phyloP scores from a whole-genome alignment of 345 rosid species.

The Murraya koenigii region DNA sequence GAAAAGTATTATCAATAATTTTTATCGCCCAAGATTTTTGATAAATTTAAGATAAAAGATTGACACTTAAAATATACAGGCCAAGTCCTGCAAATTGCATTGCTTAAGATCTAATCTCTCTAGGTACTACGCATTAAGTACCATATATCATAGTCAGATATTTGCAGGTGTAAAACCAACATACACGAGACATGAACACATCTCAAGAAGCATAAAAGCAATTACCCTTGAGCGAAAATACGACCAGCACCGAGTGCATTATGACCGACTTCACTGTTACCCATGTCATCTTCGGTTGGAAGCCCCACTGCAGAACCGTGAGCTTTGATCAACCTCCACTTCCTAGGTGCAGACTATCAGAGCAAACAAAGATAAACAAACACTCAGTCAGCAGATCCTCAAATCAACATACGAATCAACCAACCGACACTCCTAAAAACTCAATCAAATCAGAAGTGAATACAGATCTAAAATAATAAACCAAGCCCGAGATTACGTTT shows the following conservation, averaged over 20 bases:
- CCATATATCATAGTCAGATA: not conserved
- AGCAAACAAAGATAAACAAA: not conserved
- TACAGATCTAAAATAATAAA: too few relatives aligned
- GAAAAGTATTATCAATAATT: not conserved
- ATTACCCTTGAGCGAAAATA: constrained; percentile 82
- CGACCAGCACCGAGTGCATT: constrained; percentile 99
- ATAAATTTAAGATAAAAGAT: not conserved
- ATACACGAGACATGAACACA: not conserved
- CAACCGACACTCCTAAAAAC: not conserved
- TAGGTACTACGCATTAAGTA: not conserved
- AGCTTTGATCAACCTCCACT: constrained; percentile 87
- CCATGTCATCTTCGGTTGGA: constrained; percentile 98
- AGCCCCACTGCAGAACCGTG: constrained; percentile 94
- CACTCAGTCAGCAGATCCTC: not conserved
- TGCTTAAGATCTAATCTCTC: not conserved
- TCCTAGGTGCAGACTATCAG: constrained; percentile 65
- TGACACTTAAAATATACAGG: not conserved
- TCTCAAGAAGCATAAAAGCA: too few relatives aligned
- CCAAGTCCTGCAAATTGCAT: not conserved
- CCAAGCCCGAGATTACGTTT: too few relatives aligned
- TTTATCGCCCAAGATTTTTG: not conserved
- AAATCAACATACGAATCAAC: not conserved
- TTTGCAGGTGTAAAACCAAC: too few relatives aligned
- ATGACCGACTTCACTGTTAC: constrained; percentile 99
- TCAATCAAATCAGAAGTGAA: too few relatives aligned